Conservation (phyloP, 352 stramenopile species). For the Pythium guiyangense region DNA sequence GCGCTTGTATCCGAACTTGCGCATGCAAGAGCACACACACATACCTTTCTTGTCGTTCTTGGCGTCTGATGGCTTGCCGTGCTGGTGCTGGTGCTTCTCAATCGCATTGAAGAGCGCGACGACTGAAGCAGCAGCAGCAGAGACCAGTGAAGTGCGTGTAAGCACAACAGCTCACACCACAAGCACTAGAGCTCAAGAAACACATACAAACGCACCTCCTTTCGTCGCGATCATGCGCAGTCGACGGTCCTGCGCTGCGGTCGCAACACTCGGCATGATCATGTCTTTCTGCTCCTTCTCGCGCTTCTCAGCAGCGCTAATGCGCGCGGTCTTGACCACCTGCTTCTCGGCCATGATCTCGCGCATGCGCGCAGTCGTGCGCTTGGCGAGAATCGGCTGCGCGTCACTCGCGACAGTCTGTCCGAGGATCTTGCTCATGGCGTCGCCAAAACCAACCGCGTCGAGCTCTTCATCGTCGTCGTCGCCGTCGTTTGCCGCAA, state of each 20-base stretch:
- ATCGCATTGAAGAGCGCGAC: constrained; percentile 86
- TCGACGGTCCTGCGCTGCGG: constrained; percentile 54
- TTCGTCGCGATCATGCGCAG: constrained; percentile 81
- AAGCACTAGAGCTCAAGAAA: too few relatives aligned
- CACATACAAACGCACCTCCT: constrained; percentile 54
- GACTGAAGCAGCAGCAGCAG: too few relatives aligned
- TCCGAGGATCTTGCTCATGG: constrained; percentile 83
- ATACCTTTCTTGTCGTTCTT: constrained; percentile 68
- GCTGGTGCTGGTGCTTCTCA: constrained; percentile 78
- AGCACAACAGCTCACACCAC: too few relatives aligned
- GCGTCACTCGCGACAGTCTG: constrained; percentile 66
- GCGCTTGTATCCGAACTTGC: too few relatives aligned
- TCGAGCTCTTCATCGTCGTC: constrained; percentile 35
- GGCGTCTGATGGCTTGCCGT: constrained; percentile 45
- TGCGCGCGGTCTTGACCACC: constrained; percentile 53
- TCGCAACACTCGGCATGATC: constrained; percentile 54
- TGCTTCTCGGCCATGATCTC: constrained; percentile 78
- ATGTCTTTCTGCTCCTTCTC: constrained; percentile 77
- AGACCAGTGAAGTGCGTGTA: too few relatives aligned
- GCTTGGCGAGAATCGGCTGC: constrained; percentile 80
- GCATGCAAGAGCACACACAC: background rate
- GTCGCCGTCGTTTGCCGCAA: constrained; percentile 8
- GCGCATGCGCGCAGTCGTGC: constrained; percentile 77
- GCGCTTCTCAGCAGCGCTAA: constrained; percentile 72
- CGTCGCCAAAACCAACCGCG: constrained; percentile 77